phyloP scores from a whole-genome alignment of 371 early-diverging fungal species.

The Blastocladiella emersonii region DNA sequence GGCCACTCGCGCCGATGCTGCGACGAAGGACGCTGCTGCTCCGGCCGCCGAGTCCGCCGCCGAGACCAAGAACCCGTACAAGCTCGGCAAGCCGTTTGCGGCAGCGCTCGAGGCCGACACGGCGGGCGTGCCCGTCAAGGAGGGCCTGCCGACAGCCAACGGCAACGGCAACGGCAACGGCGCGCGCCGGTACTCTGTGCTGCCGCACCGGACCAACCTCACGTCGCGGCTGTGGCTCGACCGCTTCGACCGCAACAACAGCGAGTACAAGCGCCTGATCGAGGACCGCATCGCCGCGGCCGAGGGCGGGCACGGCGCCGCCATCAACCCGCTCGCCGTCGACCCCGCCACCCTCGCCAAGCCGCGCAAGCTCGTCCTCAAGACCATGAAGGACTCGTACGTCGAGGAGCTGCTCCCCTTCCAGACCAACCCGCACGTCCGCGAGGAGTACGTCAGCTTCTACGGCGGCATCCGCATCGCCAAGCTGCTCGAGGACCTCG shows the following conservation, averaged over 20 bases:
- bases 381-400: conserved; percentile 64
- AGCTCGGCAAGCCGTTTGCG: background rate
- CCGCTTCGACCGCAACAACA: conserved; percentile 2
- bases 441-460: conserved; percentile 66
- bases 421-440: conserved; percentile 47
- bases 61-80: background rate
- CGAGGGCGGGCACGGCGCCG: too few relatives aligned
- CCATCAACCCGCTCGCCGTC: background rate
- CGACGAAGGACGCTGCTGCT: too few relatives aligned
- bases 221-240: conserved; percentile 7
- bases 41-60: too few relatives aligned
- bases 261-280: background rate
- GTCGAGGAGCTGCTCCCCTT: conserved; percentile 66
- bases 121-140: too few relatives aligned
- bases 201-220: conserved; percentile 6
- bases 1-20: too few relatives aligned
- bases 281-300: too few relatives aligned
- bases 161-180: background rate
- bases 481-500: conserved; percentile 44
- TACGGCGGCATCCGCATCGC: conserved; percentile 35
- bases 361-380: conserved; percentile 24
- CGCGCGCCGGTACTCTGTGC: background rate
- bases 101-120: background rate
- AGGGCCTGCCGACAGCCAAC: too few relatives aligned
- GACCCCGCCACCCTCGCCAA: background rate